Base-by-base conservation (phyloP, 2,329 filamentous ascomycete species). In the Stromatinia cepivora region DNA sequence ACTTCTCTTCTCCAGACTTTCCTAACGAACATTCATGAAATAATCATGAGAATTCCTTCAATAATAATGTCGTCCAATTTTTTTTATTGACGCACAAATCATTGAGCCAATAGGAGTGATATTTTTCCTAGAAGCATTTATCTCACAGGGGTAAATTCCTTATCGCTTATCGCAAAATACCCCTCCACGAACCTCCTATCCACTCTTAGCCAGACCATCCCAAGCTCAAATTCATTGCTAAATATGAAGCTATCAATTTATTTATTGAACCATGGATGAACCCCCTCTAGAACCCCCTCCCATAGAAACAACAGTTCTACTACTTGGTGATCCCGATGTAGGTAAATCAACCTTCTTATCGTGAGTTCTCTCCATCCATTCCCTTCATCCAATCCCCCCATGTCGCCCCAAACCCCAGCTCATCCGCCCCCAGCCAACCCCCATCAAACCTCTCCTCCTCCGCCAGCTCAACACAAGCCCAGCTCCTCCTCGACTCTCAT, bases 301-400 rank as follows among this genome's bases (percentile, higher is more conserved):
- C 50, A 78, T 83, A 67, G 80, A 80, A 62, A 80, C 87, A 74
- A 85, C 81, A n/a, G 79, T 89, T 20, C 77, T 89, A 39, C 77
- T 88, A 28, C 79, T 89, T n/a, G 87, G 87, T 45, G 86, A 89
- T 77, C 82, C 84, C 70, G 81, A 81, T 75, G 86, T 86, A 72
- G 87, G 87, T 67, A 89, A 89, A 78, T 86, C 86, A 31, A 87
- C 84, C 0, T 88, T 89, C 77, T 76, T 89, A 75, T 87, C 86
- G 87, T 88, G 75, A 72, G 86, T 83, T 56, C 20, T 36, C 36
- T 20, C 25, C 34, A 39, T 56, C 34, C 52, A 36, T 10, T 25
- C 54, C 50, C 48, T 54, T 64, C 25, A 67, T n/a, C 31, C 31
- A 25, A 50, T 11, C 11, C 20, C 28, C 46, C 57, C 48, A 15